These are phyloP conservation scores for Amphirosellinia nigrospora DNA, from an alignment of 495 filamentous ascomycete species.

Conservation along the genomic window DNA sequence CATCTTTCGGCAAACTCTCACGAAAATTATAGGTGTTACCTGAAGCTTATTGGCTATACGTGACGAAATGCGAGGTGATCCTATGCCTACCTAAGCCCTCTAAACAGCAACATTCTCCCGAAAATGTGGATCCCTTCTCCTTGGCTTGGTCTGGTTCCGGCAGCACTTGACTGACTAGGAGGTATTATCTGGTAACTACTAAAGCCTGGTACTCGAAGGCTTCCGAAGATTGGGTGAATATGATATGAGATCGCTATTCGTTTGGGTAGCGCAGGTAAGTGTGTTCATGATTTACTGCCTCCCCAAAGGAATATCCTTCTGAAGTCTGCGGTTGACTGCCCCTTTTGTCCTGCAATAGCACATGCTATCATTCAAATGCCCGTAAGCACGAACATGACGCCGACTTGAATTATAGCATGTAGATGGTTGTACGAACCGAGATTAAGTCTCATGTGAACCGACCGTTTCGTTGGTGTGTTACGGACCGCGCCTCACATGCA, in stretches of 20 bases:
- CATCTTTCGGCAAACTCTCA: conserved; percentile 16
- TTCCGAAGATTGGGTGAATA: neutral
- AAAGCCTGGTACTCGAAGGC: neutral
- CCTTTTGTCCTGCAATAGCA: neutral
- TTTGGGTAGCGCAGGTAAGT: neutral
- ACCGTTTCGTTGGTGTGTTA: neutral
- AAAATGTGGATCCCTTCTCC: neutral
- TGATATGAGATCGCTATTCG: neutral
- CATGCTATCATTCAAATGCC: neutral
- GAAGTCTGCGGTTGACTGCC: neutral
- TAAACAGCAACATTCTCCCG: neutral
- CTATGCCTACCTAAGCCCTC: conserved; percentile 4
- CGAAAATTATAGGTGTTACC: neutral
- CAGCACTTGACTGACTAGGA: neutral
- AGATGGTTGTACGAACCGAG: conserved; percentile 7
- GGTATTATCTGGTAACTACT: conserved; percentile 1
- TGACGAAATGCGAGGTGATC: conserved; percentile 23
- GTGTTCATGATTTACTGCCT: neutral
- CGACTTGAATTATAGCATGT: conserved; percentile 1
- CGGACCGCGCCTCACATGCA: neutral
- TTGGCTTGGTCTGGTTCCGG: neutral
- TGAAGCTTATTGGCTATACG: conserved; percentile 17
- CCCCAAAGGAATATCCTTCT: neutral
- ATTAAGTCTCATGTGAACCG: conserved; percentile 15
- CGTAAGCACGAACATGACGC: conserved; percentile 1